Percentiles rank a stretch among this genome's conserved stretches.
Evolutionary conservation across 768 basidiomycete genomes (phyloP).

Genomic region (Mycena floridula): DNA sequence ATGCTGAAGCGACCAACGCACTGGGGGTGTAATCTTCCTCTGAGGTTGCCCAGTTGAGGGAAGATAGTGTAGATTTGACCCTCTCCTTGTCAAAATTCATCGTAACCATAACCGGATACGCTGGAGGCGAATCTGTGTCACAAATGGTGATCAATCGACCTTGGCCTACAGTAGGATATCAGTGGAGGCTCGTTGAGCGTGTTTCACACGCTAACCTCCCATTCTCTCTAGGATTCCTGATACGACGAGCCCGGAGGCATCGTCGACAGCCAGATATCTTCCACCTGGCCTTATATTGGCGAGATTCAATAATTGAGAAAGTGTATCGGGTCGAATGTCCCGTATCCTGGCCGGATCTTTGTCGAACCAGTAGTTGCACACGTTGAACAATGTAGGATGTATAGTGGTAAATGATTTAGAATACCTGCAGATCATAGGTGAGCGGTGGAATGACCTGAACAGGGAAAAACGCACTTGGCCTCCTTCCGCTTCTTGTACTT

Average conservation of each 20-base stretch:
- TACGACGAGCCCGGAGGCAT: constrained; percentile 84
- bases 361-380: constrained; percentile 83
- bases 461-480: constrained; percentile 65
- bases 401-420: constrained; percentile 83
- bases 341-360: constrained; percentile 80
- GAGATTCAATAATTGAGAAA: constrained; percentile 83
- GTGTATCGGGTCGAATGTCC: constrained; percentile 79
- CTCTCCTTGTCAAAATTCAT: constrained; percentile 78
- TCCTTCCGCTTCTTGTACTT: constrained; percentile 97
- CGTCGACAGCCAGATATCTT: constrained; percentile 85
- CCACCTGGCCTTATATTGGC: constrained; percentile 83
- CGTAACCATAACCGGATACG: constrained; percentile 72
- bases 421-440: constrained; percentile 46
- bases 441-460: not conserved
- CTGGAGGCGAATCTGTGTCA: constrained; percentile 88
- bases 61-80: constrained; percentile 48
- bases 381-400: constrained; percentile 81
- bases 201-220: constrained; percentile 47
- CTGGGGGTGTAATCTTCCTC: constrained; percentile 71
- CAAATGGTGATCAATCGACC: constrained; percentile 82
- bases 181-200: no score
- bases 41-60: constrained; percentile 88
- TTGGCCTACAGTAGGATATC: constrained; percentile 42
- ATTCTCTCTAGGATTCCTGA: constrained; percentile 81
- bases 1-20: constrained; percentile 19